Evolutionary conservation across 306 rosid species (phyloP), one percentile per base, ranked within the genome.

Genomic region (Trichosanthes cucumerina): DNA sequence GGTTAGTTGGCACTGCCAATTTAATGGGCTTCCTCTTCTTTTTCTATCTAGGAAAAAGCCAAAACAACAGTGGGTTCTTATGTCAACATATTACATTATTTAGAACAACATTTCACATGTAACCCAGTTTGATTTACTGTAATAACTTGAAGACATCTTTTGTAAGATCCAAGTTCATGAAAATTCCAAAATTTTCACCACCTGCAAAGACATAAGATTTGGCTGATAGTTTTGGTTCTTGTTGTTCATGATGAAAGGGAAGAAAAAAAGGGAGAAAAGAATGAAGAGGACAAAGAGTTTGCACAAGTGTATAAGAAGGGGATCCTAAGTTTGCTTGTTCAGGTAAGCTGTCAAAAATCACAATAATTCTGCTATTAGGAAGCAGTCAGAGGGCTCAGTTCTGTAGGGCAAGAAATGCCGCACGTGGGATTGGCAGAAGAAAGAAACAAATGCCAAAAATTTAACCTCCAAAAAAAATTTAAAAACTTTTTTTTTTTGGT

Each of bases 311-410:
- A 33, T 50, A 47, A 31, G 78, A 73, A 52, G 24, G 62, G 78
- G 62, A 74, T 74, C 78, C 78, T 74, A 74, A 74, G 78, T 74
- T 74, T 49, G 78, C 78, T 74, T 74, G 78, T 74, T 74, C 78
- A 52, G 78, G 78, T 74, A 74, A 50, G 43, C 78, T 74, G 78
- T 74, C 78, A 74, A 74, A 74, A 16, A 19, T 52, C 78, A 33
- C 62, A 74, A 49, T 74, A 50, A 52, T 74, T 74, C 78, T 74
- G 78, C 54, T 44, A 70, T 70, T 44, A 70, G 57, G 76, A 70
- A 70, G 76, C 76, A 43, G 76, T 70, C 76, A 70, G 78, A 31
- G 62, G 23, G 23, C 46, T 74, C 62, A 74, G 78, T 50, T 14
- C 78, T 74, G 62, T 52, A 33, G 63, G 44, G 46, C 78, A 31